Evolutionary conservation across 108 stramenopile genomes (phyloP), one percentile per base, ranked within the genome.

Genomic region (Pseudonitzschia multiseries): DNA sequence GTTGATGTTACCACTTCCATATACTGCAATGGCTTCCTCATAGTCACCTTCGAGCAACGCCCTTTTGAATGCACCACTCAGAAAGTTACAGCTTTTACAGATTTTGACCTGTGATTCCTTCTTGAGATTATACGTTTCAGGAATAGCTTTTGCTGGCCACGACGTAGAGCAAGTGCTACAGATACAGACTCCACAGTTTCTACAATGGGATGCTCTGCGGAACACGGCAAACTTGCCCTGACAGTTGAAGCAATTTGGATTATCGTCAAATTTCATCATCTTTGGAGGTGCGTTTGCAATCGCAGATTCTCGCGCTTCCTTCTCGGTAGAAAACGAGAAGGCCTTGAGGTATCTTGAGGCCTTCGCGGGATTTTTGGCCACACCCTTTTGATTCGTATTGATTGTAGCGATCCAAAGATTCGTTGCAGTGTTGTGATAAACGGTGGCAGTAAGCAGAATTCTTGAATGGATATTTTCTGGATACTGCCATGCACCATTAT

Each of bases 401-500:
- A 95, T 89, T 0, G 93, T 92, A 20, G 86, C 78, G 53, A 95
- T 89, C 93, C 93, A 95, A n/a, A 91, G 43, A 43, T 87, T 87
- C 8, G 91, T 89, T 9, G 85, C 84, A n/a, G 87, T 70, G 64
- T 86, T 94, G 68, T 94, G 89, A 65, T 90, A 89, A 13, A 94
- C 89, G 12, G 87, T 90, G 14, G 89, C 87, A 29, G 82, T 85
- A 15, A 92, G 83, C 13, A 94, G 83, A 21, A 80, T 87, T 32
- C 93, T 81, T 3, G 90, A 80, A 67, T 89, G 87, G 41, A 88
- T 77, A 9, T 48, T 62, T 15, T 77, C 79, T 27, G 76, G 70
- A 29, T 63, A 51, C 15, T 77, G 71, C 66, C 57, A 73, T 15
- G 65, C 64, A 46, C 26, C 68, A 43, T 27, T 26, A n/a, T n/a